Evolutionary conservation across 2,329 filamentous ascomycete genomes (phyloP).

Genomic region (Anthostomella pinea): DNA sequence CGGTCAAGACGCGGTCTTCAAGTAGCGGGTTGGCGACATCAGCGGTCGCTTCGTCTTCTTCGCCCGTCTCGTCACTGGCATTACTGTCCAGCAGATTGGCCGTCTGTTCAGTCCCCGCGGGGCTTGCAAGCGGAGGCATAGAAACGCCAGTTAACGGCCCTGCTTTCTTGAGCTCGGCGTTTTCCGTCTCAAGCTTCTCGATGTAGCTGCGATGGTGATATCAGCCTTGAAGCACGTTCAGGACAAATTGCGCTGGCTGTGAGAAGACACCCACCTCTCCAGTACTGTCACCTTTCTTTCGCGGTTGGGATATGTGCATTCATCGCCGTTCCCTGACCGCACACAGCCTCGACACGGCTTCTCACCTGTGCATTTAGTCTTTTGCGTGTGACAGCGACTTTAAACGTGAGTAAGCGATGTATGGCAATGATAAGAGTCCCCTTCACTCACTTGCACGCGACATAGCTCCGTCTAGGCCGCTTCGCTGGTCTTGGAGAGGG

Average conservation of each 20-base stretch:
- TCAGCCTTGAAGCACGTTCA: background rate
- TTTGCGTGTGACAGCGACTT: constrained; percentile 22
- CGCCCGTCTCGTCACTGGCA: background rate
- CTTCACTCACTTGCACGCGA: constrained; percentile 10
- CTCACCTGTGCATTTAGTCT: constrained; percentile 20
- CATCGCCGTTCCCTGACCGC: constrained; percentile 11
- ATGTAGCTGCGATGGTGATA: constrained; percentile 10
- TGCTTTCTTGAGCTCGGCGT: constrained; percentile 13
- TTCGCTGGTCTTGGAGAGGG: constrained; percentile 4
- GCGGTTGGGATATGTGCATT: constrained; percentile 16
- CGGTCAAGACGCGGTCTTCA: constrained; percentile 14
- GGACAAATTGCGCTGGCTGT: background rate
- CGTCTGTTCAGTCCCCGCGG: background rate
- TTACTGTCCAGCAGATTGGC: background rate
- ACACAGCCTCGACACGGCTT: constrained; percentile 17
- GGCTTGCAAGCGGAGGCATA: background rate
- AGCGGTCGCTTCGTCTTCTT: constrained; percentile 11
- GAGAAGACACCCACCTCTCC: constrained; percentile 12
- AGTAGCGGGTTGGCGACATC: constrained; percentile 15
- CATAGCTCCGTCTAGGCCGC: constrained; percentile 9
- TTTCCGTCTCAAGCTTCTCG: constrained; percentile 16
- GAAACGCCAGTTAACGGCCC: background rate
- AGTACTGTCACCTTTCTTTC: constrained; percentile 19
- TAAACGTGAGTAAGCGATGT: background rate
- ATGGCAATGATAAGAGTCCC: background rate